These are phyloP conservation scores for Aegilops tauschii DNA, from an alignment of 176 grass and related monocot genomes.

Conservation along the genomic window DNA sequence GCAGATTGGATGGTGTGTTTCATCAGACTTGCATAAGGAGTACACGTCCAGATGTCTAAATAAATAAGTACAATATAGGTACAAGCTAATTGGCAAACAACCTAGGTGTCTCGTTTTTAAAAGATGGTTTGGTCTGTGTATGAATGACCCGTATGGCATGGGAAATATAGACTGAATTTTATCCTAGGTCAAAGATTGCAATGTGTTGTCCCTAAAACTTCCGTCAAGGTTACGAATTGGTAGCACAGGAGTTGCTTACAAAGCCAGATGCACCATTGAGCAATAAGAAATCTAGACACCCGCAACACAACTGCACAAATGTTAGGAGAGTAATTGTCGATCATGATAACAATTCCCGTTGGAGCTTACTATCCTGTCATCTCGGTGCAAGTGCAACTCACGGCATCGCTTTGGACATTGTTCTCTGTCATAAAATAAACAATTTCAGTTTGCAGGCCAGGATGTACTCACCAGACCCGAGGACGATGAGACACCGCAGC, in stretches of 20 bases:
- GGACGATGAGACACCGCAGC: slow-evolving; percentile 53
- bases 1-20: not conserved
- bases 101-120: not conserved
- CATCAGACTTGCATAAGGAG: not conserved
- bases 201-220: not conserved
- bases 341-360: not conserved
- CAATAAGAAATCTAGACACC: not conserved
- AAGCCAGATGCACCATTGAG: not conserved
- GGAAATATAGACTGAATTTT: not conserved
- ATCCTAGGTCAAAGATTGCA: not conserved
- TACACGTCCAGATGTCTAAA: not conserved
- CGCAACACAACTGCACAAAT: not conserved
- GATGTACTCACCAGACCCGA: slow-evolving; percentile 51
- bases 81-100: not conserved
- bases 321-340: not conserved
- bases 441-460: not conserved
- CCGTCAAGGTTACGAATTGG: not conserved
- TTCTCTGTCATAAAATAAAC: not conserved
- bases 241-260: not conserved
- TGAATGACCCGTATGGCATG: not conserved
- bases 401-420: not conserved
- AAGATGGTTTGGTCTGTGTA: not conserved
- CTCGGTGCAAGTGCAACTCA: not conserved
- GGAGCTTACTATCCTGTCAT: not conserved
- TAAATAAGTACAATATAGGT: not conserved